Base-by-base conservation (phyloP, 805 yeast genomes). In the Hagleromyces aurorensis region DNA sequence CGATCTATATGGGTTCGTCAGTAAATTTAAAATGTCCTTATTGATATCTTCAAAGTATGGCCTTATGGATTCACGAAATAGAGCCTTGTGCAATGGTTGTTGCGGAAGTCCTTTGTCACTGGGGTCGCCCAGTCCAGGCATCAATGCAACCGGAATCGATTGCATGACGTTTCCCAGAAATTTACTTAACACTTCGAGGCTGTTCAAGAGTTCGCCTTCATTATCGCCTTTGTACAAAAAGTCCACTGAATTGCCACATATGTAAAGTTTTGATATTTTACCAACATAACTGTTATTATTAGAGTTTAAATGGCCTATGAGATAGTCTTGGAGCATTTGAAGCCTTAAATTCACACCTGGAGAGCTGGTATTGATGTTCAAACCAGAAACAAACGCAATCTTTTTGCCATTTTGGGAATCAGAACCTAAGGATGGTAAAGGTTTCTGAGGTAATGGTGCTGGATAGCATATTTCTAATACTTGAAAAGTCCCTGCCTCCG, bases 51-150 rank as follows among this genome's bases (percentile, higher is more conserved):
- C 61, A 15, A 74, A 45, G 38, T 63, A 67, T 5, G 58, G 52
- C 20, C 65, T 57, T 15, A 55, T 21, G 13, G 70, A 61, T 9
- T 54, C 49, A 3, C 64, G 61, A 45, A 91, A 76, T 33, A 89
- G 65, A 1, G 93, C 78, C 30, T 64, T 64, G 51, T 89, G 96
- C n/a, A 91, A 50, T 2, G 94, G 81, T 52, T 81, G 94, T 55
- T 91, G 96, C 1, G 98, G 98, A 34, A 85, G 56, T 28, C 87
- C 71, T 11, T 69, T 59, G 37, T 82, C 93, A n/a, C 84, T 75
- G 0, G 96, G 95, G 52, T 91, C 98, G 4, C 66, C 57, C 6
- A 62, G 69, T 4, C 98, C 97, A 0, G 98, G 94, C 75, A 91
- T 67, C 2, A 91, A 45, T 23, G 78, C 70, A 5, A 87, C 75